These are phyloP conservation scores for Cylindrotheca closterium DNA, from an alignment of 108 stramenopile genomes.

Conservation along the genomic window DNA sequence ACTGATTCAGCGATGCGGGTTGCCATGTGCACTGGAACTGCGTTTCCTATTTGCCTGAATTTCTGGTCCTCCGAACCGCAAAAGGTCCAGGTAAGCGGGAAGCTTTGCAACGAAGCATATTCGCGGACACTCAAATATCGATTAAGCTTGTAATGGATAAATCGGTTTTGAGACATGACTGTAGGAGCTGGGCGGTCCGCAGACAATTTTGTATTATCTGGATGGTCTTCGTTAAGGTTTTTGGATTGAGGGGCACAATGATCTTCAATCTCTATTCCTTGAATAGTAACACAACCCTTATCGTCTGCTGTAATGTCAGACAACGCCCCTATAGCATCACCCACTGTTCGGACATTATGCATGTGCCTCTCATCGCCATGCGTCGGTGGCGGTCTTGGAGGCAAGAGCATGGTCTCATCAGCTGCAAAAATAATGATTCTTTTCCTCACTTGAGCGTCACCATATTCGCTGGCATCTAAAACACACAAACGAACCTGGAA, in stretches of 20 bases:
- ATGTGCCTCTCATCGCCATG: constrained; percentile 27
- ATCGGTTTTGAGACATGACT: constrained; percentile 12
- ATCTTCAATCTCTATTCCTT: constrained; percentile 10
- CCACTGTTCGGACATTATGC: not conserved
- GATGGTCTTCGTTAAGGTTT: not conserved
- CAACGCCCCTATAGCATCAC: not conserved
- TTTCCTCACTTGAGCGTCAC: constrained; percentile 42
- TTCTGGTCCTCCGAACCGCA: constrained; percentile 30
- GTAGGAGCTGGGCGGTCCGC: constrained; percentile 30
- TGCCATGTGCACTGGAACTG: constrained; percentile 38
- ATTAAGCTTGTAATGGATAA: constrained; percentile 33
- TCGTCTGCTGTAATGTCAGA: not conserved
- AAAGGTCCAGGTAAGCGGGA: constrained; percentile 35
- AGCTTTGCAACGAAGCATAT: constrained; percentile 35
- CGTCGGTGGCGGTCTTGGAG: constrained; percentile 26
- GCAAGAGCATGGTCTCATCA: constrained; percentile 20
- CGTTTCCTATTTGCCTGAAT: constrained; percentile 52
- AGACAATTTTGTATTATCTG: not conserved
- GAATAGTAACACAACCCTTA: not conserved
- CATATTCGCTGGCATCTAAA: constrained; percentile 41
- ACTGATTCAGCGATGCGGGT: constrained; percentile 25
- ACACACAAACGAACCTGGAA: constrained; percentile 33
- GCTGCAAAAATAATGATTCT: constrained; percentile 35
- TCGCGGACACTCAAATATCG: constrained; percentile 39
- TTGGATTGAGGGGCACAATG: constrained; percentile 25